Evolutionary conservation across 768 basidiomycete species (phyloP).

Genomic region (Lactifluus hygrophoroides): DNA sequence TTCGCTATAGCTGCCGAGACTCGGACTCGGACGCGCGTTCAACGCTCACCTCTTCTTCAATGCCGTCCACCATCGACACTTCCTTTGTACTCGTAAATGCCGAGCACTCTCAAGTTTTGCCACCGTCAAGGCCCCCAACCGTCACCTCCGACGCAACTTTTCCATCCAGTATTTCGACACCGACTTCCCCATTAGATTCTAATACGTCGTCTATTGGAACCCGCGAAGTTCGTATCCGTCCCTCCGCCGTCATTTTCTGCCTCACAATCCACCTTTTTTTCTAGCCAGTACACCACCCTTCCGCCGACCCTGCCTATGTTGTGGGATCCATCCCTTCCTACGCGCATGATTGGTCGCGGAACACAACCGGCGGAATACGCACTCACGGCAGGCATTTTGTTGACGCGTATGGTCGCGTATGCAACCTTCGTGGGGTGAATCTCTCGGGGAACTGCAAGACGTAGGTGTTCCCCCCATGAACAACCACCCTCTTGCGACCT

Average conservation of each 20-base stretch:
- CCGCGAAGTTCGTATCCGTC: conserved; percentile 1
- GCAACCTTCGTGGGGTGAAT: conserved; percentile 78
- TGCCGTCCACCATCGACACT: no score
- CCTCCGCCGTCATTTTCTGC: background rate
- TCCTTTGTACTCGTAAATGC: conserved; percentile 9
- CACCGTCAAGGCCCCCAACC: conserved; percentile 4
- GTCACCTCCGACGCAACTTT: conserved; percentile 10
- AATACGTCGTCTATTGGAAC: conserved; percentile 3
- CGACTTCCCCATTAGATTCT: conserved; percentile 14
- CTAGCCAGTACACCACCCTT: conserved; percentile 36
- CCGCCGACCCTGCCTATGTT: conserved; percentile 33
- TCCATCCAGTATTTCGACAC: conserved; percentile 14
- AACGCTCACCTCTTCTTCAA: no score
- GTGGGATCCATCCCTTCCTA: conserved; percentile 44
- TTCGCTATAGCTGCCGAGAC: no score
- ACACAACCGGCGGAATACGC: conserved; percentile 48
- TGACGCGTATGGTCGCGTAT: conserved; percentile 71
- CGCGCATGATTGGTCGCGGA: conserved; percentile 65
- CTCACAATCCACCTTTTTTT: background rate
- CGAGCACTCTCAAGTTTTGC: conserved; percentile 9
- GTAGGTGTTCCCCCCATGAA: conserved; percentile 40
- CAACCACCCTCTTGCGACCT: background rate
- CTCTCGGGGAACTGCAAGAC: conserved; percentile 76
- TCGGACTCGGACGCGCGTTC: background rate
- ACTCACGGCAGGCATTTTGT: conserved; percentile 74